Evolutionary conservation across 2,329 filamentous ascomycete genomes (phyloP).

Genomic region (Verticillium albo-atrum): DNA sequence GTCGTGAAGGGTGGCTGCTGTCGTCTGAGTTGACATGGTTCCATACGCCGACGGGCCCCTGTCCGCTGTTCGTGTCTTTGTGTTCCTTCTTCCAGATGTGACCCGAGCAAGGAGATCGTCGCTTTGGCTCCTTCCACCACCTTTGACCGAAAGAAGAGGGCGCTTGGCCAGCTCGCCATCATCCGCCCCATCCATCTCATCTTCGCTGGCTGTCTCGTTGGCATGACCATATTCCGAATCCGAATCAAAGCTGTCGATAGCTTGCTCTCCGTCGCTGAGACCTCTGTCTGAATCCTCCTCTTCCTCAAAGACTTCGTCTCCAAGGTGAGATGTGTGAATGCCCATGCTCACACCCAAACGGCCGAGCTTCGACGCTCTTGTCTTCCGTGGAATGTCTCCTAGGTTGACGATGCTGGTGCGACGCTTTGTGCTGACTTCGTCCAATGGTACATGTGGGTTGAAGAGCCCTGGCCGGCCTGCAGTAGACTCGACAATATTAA

Average conservation of each 20-base stretch:
- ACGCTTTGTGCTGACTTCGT: constrained; percentile 20
- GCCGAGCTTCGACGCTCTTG: constrained; percentile 45
- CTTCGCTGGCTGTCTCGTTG: constrained; percentile 24
- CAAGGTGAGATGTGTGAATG: constrained; percentile 71
- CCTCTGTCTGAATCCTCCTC: constrained; percentile 30
- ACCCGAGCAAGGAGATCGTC: constrained; percentile 6
- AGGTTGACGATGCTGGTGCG: constrained; percentile 54
- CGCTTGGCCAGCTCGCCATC: constrained; percentile 9
- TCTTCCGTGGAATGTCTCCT: constrained; percentile 56
- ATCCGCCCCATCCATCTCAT: constrained; percentile 14
- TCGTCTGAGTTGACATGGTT: constrained; percentile 7
- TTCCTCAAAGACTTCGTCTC: constrained; percentile 53
- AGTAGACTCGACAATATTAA: constrained; percentile 38
- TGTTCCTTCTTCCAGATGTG: background rate
- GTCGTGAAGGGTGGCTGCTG: background rate
- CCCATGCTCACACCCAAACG: constrained; percentile 64
- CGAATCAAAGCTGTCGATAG: constrained; percentile 20
- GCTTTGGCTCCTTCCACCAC: constrained; percentile 10
- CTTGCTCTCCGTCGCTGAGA: constrained; percentile 34
- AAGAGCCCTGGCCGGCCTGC: constrained; percentile 36
- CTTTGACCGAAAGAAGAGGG: constrained; percentile 11
- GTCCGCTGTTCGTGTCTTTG: background rate
- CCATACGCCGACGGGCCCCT: constrained; percentile 14
- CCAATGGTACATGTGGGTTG: constrained; percentile 31
- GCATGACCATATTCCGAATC: constrained; percentile 27